A percentile compares a stretch with the other conserved stretches of the same genome.
These are phyloP conservation scores for Polychaeton citri DNA, from an alignment of 2,329 filamentous ascomycete species.

Conservation along the genomic window DNA sequence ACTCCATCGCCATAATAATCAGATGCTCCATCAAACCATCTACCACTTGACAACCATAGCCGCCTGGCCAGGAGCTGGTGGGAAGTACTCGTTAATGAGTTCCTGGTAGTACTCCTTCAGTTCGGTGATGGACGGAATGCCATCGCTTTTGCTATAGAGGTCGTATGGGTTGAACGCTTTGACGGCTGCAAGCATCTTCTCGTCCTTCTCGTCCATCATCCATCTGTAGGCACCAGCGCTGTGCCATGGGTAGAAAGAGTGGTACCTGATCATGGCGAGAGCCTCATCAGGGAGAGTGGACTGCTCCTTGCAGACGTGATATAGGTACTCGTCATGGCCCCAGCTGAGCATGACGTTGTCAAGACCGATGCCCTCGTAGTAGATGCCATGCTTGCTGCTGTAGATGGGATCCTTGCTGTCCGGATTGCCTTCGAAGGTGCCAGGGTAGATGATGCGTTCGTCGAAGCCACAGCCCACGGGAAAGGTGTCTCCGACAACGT, in stretches of 20 bases:
- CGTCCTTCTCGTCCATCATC: slow-evolving; percentile 73
- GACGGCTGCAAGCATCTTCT: slow-evolving; percentile 67
- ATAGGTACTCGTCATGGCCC: slow-evolving; percentile 82
- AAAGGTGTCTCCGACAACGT: slow-evolving; percentile 80
- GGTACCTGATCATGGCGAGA: slow-evolving; percentile 85
- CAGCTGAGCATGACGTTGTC: slow-evolving; percentile 83
- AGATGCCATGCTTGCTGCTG: slow-evolving; percentile 65
- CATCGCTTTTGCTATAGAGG: slow-evolving; percentile 82
- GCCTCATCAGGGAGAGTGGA: slow-evolving; percentile 65
- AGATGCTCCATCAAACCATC: too few relatives aligned
- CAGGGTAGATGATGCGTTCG: slow-evolving; percentile 64
- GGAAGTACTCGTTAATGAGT: slow-evolving; percentile 55
- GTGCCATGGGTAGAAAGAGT: slow-evolving; percentile 91
- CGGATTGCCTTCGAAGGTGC: slow-evolving; percentile 64
- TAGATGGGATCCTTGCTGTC: slow-evolving; percentile 61
- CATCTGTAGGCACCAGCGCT: slow-evolving; percentile 63
- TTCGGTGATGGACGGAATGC: slow-evolving; percentile 59
- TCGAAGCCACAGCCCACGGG: slow-evolving; percentile 66
- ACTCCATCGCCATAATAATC: too few relatives aligned
- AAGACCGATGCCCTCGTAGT: slow-evolving; percentile 63
- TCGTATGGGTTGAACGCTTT: slow-evolving; percentile 85
- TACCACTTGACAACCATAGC: slow-evolving; percentile 55
- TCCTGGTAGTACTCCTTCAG: slow-evolving; percentile 68
- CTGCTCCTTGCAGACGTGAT: slow-evolving; percentile 76
- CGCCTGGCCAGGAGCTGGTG: slow-evolving; percentile 19